Conservation (phyloP, 352 stramenopile species). For the Globisporangium yorkense region DNA sequence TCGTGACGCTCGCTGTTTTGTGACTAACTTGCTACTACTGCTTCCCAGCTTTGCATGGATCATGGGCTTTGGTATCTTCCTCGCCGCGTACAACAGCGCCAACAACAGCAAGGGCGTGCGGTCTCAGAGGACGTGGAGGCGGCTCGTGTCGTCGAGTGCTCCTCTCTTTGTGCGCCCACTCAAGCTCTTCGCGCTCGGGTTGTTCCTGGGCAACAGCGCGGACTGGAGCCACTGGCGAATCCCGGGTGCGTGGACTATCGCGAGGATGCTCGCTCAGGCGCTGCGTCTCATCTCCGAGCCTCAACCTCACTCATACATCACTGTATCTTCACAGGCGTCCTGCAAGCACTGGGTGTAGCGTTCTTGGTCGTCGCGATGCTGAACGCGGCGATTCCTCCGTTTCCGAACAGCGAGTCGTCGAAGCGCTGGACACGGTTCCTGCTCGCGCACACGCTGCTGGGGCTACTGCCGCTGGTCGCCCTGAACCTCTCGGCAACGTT, state of each 20-base stretch:
- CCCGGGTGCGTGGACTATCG: conserved; percentile 24
- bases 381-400: conserved; percentile 4
- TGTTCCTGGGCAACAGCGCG: conserved; percentile 67
- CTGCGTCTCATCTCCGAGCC: background rate
- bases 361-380: conserved; percentile 31
- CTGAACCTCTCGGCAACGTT: conserved; percentile 55
- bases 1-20: background rate
- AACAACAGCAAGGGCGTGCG: background rate
- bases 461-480: conserved; percentile 27
- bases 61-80: conserved; percentile 62
- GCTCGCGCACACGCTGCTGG: conserved; percentile 19
- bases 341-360: conserved; percentile 56
- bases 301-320: background rate
- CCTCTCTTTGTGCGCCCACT: conserved; percentile 18
- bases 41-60: conserved; percentile 67
- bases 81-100: conserved; percentile 5
- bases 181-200: conserved; percentile 56
- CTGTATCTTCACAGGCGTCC: conserved; percentile 29
- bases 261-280: background rate
- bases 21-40: background rate
- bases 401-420: background rate
- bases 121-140: background rate
- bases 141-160: background rate
- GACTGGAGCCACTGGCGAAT: conserved; percentile 58
- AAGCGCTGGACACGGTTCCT: conserved; percentile 7